phyloP scores from a whole-genome alignment of 306 rosid genomes.

The Psophocarpus tetragonolobus region DNA sequence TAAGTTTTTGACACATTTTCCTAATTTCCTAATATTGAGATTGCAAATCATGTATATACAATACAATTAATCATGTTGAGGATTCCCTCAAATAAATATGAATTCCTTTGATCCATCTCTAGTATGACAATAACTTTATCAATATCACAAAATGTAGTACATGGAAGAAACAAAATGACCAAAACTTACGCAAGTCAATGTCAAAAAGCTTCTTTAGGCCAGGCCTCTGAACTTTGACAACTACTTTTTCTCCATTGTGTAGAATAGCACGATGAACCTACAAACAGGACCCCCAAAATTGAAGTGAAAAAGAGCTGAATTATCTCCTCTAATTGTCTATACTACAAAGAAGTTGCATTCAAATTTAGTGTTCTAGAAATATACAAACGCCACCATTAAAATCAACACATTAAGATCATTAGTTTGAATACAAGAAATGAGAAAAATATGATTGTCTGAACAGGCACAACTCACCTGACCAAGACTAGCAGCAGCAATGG shows the following conservation, averaged over 20 bases:
- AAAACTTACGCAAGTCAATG: conserved; percentile 84
- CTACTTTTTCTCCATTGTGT: conserved; percentile 91
- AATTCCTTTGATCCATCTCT: not conserved
- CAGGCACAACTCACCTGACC: conserved; percentile 64
- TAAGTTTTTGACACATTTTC: not conserved
- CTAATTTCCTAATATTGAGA: not conserved
- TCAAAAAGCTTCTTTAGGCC: conserved; percentile 96
- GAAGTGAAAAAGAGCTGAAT: conserved; percentile 1
- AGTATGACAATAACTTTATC: not conserved
- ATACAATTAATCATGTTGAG: not conserved
- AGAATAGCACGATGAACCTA: conserved; percentile 94
- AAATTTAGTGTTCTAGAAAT: not conserved
- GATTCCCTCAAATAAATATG: conserved; percentile 21
- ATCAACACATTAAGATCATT: not conserved
- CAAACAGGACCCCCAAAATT: conserved; percentile 28
- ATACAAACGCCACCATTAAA: not conserved
- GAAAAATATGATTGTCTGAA: not conserved
- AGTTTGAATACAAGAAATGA: not conserved
- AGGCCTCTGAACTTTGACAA: conserved; percentile 91
- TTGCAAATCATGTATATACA: conserved; percentile 5
- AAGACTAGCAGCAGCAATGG: conserved; percentile 97
- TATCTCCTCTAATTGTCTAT: conserved; percentile 6
- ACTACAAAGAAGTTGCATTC: not conserved
- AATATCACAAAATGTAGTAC: not conserved
- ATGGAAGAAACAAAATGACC: conserved; percentile 22